Evolutionary conservation across 2,329 filamentous ascomycete genomes (phyloP), one percentile per base, ranked within the genome.

Genomic region (Alternaria atra): DNA sequence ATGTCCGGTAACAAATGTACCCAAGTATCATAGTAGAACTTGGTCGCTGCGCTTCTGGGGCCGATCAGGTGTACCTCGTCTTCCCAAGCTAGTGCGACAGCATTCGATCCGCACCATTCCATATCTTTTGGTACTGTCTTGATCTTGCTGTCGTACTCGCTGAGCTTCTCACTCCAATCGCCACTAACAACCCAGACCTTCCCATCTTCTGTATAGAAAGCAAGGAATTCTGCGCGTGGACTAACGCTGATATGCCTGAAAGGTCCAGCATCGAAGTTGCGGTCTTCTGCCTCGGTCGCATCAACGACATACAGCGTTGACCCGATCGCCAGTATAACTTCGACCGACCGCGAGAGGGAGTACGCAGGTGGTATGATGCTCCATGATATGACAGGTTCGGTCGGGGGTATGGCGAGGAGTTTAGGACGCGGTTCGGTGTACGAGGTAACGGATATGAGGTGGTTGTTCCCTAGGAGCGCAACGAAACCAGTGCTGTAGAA

Each of bases 401-500:
- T 87, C 0, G 94, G 93, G 5, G 90, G 88, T 30, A 87, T 82
- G 1, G 93, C 93, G 39, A 99, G 86, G 13, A 91, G 82, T 73
- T 91, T 94, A 4, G 95, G 94, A 12, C 95, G 88, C 32, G 95
- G 95, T 77, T 99, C 95, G 44, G 92, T 85, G 76, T 98, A 98
- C 34, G 91, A 90, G 4, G 92, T 88, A n/a, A 99, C 93, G 0
- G 91, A 88, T 44, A 99, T 85, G 39, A 99, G 82, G 46, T 90
- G 86, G 77, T 97, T 97, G 81, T 97, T 97, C 9, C 89, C 89
- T 20, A 98, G 86, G 39, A 99, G 84, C 7, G 94, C 95, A 25
- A 98, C 94, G 79, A 99, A 93, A n/a, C 95, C 95, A 30, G 88
- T 89, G 51, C 90, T 88, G 83, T 96, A 98, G 81, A 99, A 99